Base-by-base conservation (phyloP, 1,139 yeast genomes). In the Candida neerlandica region DNA sequence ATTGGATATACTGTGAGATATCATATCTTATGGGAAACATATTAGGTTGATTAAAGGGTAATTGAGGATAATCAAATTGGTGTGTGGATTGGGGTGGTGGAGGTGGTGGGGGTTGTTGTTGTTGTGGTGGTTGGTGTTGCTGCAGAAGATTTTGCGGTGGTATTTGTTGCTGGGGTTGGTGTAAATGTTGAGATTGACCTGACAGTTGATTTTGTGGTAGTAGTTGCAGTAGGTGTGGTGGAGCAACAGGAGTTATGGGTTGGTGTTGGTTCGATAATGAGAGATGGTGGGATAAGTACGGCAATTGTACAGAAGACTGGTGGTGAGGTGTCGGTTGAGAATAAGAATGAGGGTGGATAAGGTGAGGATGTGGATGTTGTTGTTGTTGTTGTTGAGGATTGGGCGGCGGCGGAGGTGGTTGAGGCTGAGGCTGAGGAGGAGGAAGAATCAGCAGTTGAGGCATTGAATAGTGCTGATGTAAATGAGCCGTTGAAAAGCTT, bases 1-100 rank as follows among this genome's bases (percentile, higher is more conserved):
- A 51, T 29, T 58, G 54, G n/a, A 66, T 60, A 48, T 62, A 67
- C 1, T 26, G 41, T 43, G 23, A 5, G 43, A 43, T 33, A 14
- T 44, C 44, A 21, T 41, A 42, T 23, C 30, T 26, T 11, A 41
- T 7, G 9, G 41, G 45, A 14, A 34, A 23, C 12, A 37, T 19
- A n/a, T 33, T 46, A 6, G 42, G 14, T 12, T 43, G 48, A 7
- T 3, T 26, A 32, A 43, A 15, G 9, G 21, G n/a, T 12, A 46
- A 5, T 29, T 38, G 35, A 15, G 48, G 15, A 40, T 45, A 41
- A 12, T 46, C 43, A 23, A 38, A 42, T 29, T 29, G 44, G n/a
- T 18, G 43, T 21, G 21, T 19, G 47, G 46, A 14, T 40, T 18
- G 14, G 52, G 14, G 52, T 48, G n/a, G 37, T 48, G 14, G 44